Conservation (phyloP, 352 stramenopile species). For the Phytophthora citricola region DNA sequence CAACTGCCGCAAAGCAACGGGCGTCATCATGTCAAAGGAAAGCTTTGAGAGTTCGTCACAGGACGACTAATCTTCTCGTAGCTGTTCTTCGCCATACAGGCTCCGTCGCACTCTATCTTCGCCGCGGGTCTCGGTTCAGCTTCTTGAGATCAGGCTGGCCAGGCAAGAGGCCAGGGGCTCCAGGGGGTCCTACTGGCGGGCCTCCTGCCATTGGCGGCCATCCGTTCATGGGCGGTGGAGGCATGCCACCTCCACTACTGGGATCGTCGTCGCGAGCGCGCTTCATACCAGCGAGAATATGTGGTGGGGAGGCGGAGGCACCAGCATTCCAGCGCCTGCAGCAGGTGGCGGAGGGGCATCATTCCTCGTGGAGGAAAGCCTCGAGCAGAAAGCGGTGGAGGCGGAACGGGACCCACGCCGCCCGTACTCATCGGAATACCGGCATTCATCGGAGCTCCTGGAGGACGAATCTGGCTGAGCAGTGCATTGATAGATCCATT, state of each 20-base stretch:
- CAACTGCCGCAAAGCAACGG: constrained; percentile 7
- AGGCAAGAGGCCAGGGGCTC: constrained; percentile 14
- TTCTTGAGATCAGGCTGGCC: constrained; percentile 39
- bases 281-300: constrained; percentile 57
- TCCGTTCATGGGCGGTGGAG: constrained; percentile 22
- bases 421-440: constrained; percentile 26
- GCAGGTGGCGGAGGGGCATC: constrained; percentile 43
- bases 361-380: constrained; percentile 36
- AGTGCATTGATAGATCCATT: constrained; percentile 50
- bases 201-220: constrained; percentile 32
- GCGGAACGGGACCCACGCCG: constrained; percentile 21
- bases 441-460: constrained; percentile 15
- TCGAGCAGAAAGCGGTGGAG: constrained; percentile 22
- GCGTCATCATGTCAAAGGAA: background rate
- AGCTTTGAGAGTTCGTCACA: background rate
- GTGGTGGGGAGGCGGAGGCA: constrained; percentile 57
- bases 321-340: constrained; percentile 24
- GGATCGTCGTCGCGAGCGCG: constrained; percentile 42
- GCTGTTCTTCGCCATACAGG: background rate
- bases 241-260: constrained; percentile 12
- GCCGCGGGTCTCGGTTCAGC: constrained; percentile 34
- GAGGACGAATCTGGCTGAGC: constrained; percentile 46
- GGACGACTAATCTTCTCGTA: constrained; percentile 1
- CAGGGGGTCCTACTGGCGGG: constrained; percentile 13
- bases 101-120: constrained; percentile 22